Conservation (phyloP, 805 yeast species). For the Myxozyma neotropica region DNA sequence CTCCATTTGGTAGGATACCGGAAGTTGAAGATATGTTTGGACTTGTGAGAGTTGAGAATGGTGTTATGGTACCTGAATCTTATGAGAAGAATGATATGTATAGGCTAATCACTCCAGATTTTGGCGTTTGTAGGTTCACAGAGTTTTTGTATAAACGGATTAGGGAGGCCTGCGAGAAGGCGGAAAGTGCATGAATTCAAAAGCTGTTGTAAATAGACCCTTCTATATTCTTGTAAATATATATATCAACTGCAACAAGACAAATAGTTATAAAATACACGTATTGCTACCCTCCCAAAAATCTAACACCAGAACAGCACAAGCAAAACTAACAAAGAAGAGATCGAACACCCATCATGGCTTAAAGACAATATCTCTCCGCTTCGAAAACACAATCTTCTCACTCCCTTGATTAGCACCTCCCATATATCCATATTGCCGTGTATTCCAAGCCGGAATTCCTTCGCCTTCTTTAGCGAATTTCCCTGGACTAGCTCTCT, state of each 20-base stretch:
- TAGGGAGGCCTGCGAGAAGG: slow-evolving; percentile 40
- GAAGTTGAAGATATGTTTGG: slow-evolving; percentile 73
- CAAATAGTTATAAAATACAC: too few relatives aligned
- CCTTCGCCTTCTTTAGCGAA: slow-evolving; percentile 58
- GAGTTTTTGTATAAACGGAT: slow-evolving; percentile 54
- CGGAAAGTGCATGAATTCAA: background rate
- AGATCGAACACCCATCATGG: slow-evolving; percentile 7
- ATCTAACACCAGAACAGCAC: too few relatives aligned
- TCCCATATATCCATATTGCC: slow-evolving; percentile 61
- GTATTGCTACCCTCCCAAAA: too few relatives aligned
- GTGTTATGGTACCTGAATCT: slow-evolving; percentile 56
- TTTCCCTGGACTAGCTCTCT: slow-evolving; percentile 50
- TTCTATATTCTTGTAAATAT: background rate
- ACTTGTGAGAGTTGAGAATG: slow-evolving; percentile 60
- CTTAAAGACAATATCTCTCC: slow-evolving; percentile 48
- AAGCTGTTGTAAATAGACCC: background rate
- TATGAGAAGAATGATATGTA: slow-evolving; percentile 65
- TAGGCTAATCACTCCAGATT: slow-evolving; percentile 50
- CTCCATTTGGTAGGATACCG: slow-evolving; percentile 66
- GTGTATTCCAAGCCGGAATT: slow-evolving; percentile 56
- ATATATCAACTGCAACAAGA: too few relatives aligned
- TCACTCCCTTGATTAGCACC: slow-evolving; percentile 55
- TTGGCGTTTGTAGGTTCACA: slow-evolving; percentile 55
- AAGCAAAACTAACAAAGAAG: too few relatives aligned
- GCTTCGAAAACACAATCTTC: slow-evolving; percentile 56